Percentiles rank a stretch among this genome's conserved stretches.
These are phyloP conservation scores for Lantana camara DNA, from an alignment of 257 asterid species.

Conservation along the genomic window DNA sequence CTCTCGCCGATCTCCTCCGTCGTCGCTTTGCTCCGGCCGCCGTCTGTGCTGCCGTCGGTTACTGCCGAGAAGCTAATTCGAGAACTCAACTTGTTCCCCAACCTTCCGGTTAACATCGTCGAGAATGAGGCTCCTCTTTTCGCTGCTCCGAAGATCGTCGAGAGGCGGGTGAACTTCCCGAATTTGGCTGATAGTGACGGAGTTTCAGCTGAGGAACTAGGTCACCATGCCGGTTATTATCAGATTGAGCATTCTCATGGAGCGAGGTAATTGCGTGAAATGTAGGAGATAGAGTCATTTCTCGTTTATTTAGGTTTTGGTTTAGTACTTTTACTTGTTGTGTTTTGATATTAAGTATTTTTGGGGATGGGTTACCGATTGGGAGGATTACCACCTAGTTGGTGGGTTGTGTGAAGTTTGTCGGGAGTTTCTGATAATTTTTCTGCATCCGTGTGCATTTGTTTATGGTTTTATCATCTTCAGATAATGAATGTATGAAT, in stretches of 20 bases:
- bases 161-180: conserved; percentile 70
- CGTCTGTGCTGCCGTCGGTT: conserved; percentile 38
- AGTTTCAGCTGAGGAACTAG: conserved; percentile 60
- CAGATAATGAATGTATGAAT: not conserved
- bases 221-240: conserved; percentile 93
- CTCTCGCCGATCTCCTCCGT: conserved; percentile 35
- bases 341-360: not conserved
- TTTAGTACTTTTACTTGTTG: not conserved
- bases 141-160: conserved; percentile 49
- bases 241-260: conserved; percentile 75
- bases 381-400: not conserved
- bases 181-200: conserved; percentile 52
- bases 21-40: conserved; percentile 54
- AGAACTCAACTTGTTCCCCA: conserved; percentile 77
- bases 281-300: not conserved
- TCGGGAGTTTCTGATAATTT: conserved; percentile 1
- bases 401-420: not conserved
- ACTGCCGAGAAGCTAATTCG: conserved; percentile 66
- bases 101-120: conserved; percentile 52
- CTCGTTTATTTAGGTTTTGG: not conserved
- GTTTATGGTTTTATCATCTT: not conserved
- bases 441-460: not conserved
- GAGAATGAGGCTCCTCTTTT: conserved; percentile 27
- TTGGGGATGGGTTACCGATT: not conserved
- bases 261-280: conserved; percentile 55